Conservation (phyloP, 148 eudicot genomes). For the Talinum fruticosum region DNA sequence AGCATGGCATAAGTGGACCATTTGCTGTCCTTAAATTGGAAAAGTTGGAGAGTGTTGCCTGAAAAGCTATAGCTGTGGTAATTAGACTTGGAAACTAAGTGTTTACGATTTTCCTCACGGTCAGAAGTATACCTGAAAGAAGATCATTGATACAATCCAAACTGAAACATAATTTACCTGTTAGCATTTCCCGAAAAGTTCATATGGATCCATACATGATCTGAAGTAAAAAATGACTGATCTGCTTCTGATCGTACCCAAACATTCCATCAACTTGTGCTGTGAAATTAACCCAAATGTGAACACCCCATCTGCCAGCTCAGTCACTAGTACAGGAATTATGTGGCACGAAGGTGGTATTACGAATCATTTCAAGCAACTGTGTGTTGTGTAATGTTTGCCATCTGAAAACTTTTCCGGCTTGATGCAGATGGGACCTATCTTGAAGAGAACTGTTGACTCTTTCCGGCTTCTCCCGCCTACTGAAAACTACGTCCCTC, state of each 20-base stretch:
- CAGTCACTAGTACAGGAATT: too few species aligned
- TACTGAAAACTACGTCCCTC: conserved; percentile 72
- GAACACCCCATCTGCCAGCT: background rate
- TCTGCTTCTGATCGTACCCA: background rate
- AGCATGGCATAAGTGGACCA: background rate
- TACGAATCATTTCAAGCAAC: too few species aligned
- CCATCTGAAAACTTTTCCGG: conserved; percentile 48
- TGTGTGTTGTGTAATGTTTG: background rate
- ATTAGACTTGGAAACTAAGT: background rate
- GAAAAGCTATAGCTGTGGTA: background rate
- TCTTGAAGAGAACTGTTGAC: conserved; percentile 56
- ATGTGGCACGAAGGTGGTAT: too few species aligned
- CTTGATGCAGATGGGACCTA: conserved; percentile 79
- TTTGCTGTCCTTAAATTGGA: background rate
- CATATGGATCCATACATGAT: background rate
- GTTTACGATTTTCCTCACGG: too few species aligned
- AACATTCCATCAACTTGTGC: too few species aligned
- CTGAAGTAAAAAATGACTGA: background rate
- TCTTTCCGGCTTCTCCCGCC: conserved; percentile 84
- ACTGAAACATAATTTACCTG: too few species aligned
- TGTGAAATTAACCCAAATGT: background rate
- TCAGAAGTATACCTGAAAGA: too few species aligned
- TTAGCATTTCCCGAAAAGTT: too few species aligned
- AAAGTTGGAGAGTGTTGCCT: background rate
- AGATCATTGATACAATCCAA: too few species aligned